A percentile compares a stretch with the other conserved stretches of the same genome.
phyloP scores from a whole-genome alignment of 2,329 filamentous ascomycete species.

The Hypoxylon rubiginosum region DNA sequence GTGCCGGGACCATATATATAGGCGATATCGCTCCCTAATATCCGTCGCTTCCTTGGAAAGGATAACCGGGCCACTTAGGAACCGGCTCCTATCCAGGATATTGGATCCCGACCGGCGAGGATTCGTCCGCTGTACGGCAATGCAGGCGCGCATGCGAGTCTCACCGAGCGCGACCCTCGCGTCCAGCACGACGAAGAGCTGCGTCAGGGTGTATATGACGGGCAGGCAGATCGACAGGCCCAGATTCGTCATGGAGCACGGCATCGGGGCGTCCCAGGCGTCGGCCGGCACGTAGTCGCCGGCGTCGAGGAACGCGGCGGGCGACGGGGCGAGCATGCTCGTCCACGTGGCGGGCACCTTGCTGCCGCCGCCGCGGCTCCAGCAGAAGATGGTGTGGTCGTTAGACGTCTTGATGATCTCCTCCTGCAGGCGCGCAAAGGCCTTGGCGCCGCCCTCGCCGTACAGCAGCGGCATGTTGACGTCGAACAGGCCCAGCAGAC shows the following conservation, averaged over 20 bases:
- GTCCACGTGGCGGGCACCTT: conserved; percentile 9
- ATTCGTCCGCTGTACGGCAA: conserved; percentile 31
- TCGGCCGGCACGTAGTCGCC: not conserved
- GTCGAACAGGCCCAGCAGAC: conserved; percentile 47
- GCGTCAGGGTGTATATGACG: conserved; percentile 5
- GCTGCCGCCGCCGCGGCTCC: not conserved
- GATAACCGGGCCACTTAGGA: conserved; percentile 9
- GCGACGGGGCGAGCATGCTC: conserved; percentile 18
- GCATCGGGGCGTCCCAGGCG: not conserved
- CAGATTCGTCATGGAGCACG: conserved; percentile 12
- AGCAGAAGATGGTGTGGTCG: conserved; percentile 49
- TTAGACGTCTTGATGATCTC: conserved; percentile 42
- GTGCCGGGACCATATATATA: conserved; percentile 27
- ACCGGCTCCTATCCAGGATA: conserved; percentile 20
- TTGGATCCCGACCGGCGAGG: conserved; percentile 21
- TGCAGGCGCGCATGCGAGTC: conserved; percentile 20
- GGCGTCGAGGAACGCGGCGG: conserved; percentile 1
- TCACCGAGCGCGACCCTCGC: not conserved
- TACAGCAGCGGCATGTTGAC: conserved; percentile 50
- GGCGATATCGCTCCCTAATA: conserved; percentile 19
- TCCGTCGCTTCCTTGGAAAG: conserved; percentile 27
- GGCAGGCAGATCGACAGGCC: conserved; percentile 12
- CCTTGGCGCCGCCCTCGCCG: conserved; percentile 49
- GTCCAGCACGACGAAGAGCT: conserved; percentile 11
- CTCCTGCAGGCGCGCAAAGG: conserved; percentile 37